Evolutionary conservation across 305 asterid species (phyloP).

Genomic region (Plantago rigida): DNA sequence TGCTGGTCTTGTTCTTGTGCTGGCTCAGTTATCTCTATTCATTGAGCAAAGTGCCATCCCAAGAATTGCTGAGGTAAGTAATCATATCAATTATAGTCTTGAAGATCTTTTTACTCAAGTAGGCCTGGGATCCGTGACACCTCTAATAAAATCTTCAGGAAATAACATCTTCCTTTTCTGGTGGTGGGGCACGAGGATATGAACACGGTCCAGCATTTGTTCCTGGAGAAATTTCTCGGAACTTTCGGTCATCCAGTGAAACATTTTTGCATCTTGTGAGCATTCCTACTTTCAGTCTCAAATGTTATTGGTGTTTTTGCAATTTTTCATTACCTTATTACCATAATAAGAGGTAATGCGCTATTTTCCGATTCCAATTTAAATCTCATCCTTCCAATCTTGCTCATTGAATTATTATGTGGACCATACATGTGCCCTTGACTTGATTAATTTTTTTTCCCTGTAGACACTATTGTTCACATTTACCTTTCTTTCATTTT

Average conservation of each 20-base stretch:
- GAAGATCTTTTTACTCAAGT: neutral
- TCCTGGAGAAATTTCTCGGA: conserved; percentile 75
- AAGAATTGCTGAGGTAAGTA: conserved; percentile 60
- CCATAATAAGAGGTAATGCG: no score
- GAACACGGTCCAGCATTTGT: conserved; percentile 59
- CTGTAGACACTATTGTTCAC: no score
- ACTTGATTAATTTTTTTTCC: no score
- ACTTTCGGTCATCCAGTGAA: conserved; percentile 68
- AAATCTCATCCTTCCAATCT: no score
- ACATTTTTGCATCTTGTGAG: conserved; percentile 72
- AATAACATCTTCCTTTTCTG: conserved; percentile 63
- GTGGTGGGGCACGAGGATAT: conserved; percentile 52
- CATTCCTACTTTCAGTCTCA: conserved; percentile 23
- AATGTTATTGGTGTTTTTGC: neutral
- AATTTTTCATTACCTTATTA: no score
- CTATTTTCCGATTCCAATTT: no score
- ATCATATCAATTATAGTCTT: neutral
- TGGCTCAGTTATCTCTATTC: conserved; percentile 56
- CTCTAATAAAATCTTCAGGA: conserved; percentile 44
- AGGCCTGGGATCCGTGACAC: conserved; percentile 16
- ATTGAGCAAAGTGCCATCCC: conserved; percentile 73
- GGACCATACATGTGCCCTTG: no score
- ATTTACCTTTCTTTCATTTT: no score
- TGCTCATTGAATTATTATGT: no score
- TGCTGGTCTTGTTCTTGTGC: conserved; percentile 81